Percentiles rank a stretch among this genome's conserved stretches.
Evolutionary conservation across 2,329 filamentous ascomycete species (phyloP).

Genomic region (Huntiella decipiens): DNA sequence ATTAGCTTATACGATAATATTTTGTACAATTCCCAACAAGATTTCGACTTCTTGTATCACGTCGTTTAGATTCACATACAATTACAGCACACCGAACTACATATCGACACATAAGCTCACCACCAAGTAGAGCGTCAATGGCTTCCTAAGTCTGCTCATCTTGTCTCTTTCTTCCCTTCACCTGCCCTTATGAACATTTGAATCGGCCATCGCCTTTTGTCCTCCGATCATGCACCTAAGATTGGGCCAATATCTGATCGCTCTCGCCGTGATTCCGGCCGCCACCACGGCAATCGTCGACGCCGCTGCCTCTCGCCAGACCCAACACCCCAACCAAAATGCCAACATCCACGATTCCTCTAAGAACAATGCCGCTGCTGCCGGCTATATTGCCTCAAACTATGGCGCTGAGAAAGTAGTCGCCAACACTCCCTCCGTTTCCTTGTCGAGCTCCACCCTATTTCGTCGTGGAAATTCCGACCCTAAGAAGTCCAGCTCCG

Average conservation of each 20-base stretch:
- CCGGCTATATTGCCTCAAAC: conserved; percentile 7
- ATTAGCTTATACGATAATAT: too few relatives aligned
- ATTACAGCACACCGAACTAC: neutral
- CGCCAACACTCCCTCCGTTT: conserved; percentile 3
- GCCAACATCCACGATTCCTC: neutral
- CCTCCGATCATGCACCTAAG: conserved; percentile 11
- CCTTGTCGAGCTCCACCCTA: conserved; percentile 3
- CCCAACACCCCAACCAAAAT: conserved; percentile 3
- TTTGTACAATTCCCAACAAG: too few relatives aligned
- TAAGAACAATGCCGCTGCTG: conserved; percentile 10
- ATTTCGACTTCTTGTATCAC: too few relatives aligned
- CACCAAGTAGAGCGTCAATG: conserved; percentile 8
- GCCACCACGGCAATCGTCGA: conserved; percentile 11
- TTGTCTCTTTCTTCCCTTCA: neutral
- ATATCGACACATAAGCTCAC: neutral
- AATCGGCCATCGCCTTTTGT: conserved; percentile 4
- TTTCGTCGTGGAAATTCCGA: conserved; percentile 3
- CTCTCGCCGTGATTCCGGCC: conserved; percentile 11
- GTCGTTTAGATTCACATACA: neutral
- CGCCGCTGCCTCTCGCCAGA: conserved; percentile 8
- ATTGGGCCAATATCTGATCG: conserved; percentile 10
- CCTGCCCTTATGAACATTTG: conserved; percentile 10
- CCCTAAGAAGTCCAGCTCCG: conserved; percentile 18
- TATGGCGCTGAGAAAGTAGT: conserved; percentile 4
- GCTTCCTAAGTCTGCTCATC: conserved; percentile 11